phyloP scores from a whole-genome alignment of 768 basidiomycete genomes.

The Auriscalpium microsporum region DNA sequence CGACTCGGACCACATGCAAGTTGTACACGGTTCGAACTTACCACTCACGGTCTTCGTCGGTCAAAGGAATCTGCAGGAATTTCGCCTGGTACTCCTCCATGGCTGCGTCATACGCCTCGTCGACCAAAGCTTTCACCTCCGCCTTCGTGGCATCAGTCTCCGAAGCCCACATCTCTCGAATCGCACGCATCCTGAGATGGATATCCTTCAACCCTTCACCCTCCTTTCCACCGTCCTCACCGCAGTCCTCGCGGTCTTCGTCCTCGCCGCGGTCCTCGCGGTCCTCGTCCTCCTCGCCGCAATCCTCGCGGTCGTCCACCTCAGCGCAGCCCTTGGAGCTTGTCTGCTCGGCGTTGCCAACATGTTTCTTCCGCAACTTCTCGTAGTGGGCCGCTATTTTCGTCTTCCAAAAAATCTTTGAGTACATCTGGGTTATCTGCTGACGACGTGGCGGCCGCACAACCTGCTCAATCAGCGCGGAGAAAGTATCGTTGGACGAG shows the following conservation, averaged over 20 bases:
- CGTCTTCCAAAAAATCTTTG: not conserved
- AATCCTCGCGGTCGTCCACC: no score
- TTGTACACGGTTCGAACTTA: not conserved
- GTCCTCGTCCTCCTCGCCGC: no score
- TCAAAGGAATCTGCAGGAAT: not conserved
- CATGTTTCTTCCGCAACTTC: not conserved
- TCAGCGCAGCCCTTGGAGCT: no score
- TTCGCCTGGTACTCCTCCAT: not conserved
- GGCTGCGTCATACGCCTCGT: not conserved
- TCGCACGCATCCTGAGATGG: not conserved
- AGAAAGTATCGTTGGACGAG: not conserved
- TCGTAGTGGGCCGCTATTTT: not conserved
- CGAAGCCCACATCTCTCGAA: not conserved
- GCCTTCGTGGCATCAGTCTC: not conserved
- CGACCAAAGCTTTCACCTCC: not conserved
- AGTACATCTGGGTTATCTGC: not conserved
- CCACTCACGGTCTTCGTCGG: not conserved
- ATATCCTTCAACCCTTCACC: no score
- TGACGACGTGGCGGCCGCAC: not conserved
- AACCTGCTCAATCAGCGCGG: not conserved
- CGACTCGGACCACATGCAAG: not conserved
- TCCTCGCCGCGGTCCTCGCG: not conserved
- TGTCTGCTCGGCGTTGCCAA: no score
- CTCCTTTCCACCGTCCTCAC: no score
- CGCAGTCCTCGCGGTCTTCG: no score